phyloP scores from a whole-genome alignment of 257 asterid genomes.

The Thymus quinquecostatus region DNA sequence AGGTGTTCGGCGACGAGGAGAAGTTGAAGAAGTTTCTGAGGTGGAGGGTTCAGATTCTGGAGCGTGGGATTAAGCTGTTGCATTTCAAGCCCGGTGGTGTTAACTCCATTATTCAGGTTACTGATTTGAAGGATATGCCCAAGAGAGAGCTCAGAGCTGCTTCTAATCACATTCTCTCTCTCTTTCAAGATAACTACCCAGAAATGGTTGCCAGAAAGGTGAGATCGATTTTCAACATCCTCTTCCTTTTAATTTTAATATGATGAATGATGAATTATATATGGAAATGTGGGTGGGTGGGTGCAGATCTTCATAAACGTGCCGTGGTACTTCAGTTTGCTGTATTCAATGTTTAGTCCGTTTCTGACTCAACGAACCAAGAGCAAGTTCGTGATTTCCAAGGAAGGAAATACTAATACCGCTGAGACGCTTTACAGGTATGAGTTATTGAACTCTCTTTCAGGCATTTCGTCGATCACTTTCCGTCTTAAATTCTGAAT shows the following conservation, averaged over 20 bases:
- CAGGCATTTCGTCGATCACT: neutral
- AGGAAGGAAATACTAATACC: conserved; percentile 81
- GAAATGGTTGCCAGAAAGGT: conserved; percentile 97
- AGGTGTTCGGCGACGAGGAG: conserved; percentile 58
- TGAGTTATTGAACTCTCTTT: conserved; percentile 1
- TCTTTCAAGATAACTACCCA: conserved; percentile 92
- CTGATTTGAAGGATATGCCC: conserved; percentile 75
- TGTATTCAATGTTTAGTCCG: conserved; percentile 94
- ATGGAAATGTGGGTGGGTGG: no score
- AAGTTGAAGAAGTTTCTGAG: conserved; percentile 38
- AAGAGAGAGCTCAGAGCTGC: conserved; percentile 82
- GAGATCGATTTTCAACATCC: neutral
- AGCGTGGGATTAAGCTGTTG: conserved; percentile 60
- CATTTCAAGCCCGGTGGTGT: conserved; percentile 84
- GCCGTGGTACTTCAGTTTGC: conserved; percentile 92
- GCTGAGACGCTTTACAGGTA: conserved; percentile 89
- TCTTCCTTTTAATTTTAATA: no score
- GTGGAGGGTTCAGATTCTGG: conserved; percentile 50
- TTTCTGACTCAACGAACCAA: conserved; percentile 93
- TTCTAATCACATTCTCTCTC: conserved; percentile 78
- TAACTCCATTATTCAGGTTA: conserved; percentile 56
- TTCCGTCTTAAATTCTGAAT: conserved; percentile 18
- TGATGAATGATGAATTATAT: no score
- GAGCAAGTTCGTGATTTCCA: conserved; percentile 90
- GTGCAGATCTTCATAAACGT: conserved; percentile 79